Evolutionary conservation across 495 filamentous ascomycete species (phyloP), one percentile per base, ranked within the genome.

Genomic region (Jackrogersella multiformis): DNA sequence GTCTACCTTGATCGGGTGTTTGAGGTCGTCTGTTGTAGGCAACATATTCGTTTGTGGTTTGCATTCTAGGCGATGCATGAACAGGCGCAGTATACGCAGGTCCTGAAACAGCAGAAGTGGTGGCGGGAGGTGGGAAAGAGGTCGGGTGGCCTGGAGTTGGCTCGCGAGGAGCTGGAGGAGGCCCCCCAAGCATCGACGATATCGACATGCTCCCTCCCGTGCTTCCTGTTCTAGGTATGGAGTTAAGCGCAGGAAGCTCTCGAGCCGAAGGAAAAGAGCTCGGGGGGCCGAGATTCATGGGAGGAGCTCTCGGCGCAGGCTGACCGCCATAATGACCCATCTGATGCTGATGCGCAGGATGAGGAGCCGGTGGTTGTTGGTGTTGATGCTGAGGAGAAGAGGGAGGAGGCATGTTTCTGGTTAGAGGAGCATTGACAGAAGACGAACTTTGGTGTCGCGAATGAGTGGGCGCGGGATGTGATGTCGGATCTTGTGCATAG

Each of bases 201-300:
- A 99, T 99, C 18, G 95, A 96, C 95, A 99, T 98, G 80, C 90
- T 91, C 77, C 90, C 90, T 12, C 87, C 87, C 8, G 78, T 75
- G 49, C 72, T 76, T 8, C 69, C 74, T 4, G 79, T 76, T 58
- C 84, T 77, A 6, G 80, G 68, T 23, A 85, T 73, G 4, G 84
- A 76, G 64, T 81, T 79, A 36, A 85, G 66, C 2, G 83, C 77
- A 24, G 86, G 86, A 16, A 87, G 79, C 56, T 88, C 85, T 49
- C 86, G 83, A 35, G 77, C 77, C 36, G 81, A 75, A 0, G 82
- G 79, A 64, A 86, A 84, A 5, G 80, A 67, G 15, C 74, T 78
- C 2, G 83, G 79, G 30, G 81, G 85, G n/a, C 84, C 79, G 15
- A 85, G 79, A 24, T 84, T 79, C 23, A 83, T 74, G 13, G 84